Conservation (phyloP, 148 eudicot species). For the Persicaria maculosa region DNA sequence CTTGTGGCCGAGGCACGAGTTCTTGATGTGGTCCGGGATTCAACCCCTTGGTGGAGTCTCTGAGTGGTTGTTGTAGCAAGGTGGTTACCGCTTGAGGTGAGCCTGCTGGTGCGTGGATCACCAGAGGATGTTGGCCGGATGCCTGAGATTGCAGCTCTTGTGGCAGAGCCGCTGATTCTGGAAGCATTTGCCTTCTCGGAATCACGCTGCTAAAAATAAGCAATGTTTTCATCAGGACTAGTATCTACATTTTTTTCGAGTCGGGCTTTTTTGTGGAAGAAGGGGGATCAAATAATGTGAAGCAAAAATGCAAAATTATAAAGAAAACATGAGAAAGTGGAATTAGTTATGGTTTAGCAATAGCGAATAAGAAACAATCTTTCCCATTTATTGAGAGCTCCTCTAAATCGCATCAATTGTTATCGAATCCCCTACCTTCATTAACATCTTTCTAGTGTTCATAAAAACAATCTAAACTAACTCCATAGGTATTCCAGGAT, state of each 20-base stretch:
- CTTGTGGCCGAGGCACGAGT: constrained; percentile 47
- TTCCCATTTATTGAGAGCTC: neutral
- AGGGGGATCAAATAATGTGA: neutral
- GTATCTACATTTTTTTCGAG: neutral
- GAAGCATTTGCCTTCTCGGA: constrained; percentile 50
- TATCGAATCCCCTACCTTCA: neutral
- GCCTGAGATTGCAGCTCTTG: constrained; percentile 45
- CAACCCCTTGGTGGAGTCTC: constrained; percentile 40
- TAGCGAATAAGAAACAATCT: neutral
- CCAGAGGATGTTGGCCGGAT: constrained; percentile 48
- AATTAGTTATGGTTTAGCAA: neutral
- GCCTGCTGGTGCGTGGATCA: constrained; percentile 37
- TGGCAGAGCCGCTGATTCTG: constrained; percentile 55
- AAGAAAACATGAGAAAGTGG: neutral
- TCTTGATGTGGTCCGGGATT: constrained; percentile 42
- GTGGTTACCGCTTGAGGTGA: constrained; percentile 39
- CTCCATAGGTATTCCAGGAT: neutral
- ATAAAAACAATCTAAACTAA: neutral
- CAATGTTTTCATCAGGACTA: constrained; percentile 10
- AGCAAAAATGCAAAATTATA: neutral
- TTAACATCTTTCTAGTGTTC: neutral
- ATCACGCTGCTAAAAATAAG: constrained; percentile 43
- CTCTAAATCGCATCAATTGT: too few species aligned
- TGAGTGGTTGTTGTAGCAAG: constrained; percentile 35
- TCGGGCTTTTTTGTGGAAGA: neutral